Percentiles rank a stretch among this genome's conserved stretches.
phyloP scores from a whole-genome alignment of 2,329 filamentous ascomycete species.

The Fusarium sublunatum region DNA sequence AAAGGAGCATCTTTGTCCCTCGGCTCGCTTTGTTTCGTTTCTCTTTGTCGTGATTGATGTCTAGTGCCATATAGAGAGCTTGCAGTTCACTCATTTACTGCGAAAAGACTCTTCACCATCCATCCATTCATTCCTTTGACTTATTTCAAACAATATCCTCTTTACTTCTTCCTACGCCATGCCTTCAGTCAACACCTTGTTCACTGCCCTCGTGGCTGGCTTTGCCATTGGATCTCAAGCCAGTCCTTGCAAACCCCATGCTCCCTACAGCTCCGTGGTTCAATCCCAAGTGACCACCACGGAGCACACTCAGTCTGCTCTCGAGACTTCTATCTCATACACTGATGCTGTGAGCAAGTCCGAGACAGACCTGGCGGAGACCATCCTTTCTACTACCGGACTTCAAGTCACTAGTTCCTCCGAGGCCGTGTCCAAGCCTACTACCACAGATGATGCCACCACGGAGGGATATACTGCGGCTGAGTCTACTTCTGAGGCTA shows the following conservation, averaged over 20 bases:
- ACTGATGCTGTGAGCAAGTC: conserved; percentile 4
- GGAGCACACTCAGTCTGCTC: neutral
- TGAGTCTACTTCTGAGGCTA: neutral
- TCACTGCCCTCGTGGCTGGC: conserved; percentile 30
- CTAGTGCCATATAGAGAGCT: conserved; percentile 33
- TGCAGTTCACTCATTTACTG: conserved; percentile 33
- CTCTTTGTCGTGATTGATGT: conserved; percentile 4
- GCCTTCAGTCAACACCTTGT: conserved; percentile 27
- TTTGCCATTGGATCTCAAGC: conserved; percentile 29
- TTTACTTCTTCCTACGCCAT: conserved; percentile 12
- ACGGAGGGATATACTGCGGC: neutral
- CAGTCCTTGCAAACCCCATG: conserved; percentile 31
- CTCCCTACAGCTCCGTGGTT: conserved; percentile 6
- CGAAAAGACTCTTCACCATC: conserved; percentile 5
- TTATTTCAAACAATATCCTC: conserved; percentile 9
- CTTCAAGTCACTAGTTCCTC: conserved; percentile 10
- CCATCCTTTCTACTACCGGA: conserved; percentile 8
- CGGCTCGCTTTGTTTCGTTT: neutral
- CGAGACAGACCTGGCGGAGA: neutral
- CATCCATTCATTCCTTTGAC: neutral
- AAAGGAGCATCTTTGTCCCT: conserved; percentile 29
- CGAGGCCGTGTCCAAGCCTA: conserved; percentile 10
- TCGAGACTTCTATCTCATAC: conserved; percentile 12
- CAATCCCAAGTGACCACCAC: conserved; percentile 8
- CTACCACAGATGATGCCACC: conserved; percentile 1